Percentiles rank a stretch among this genome's conserved stretches.
Conservation (phyloP, 2,329 filamentous ascomycete species). For the Capronia coronata region DNA sequence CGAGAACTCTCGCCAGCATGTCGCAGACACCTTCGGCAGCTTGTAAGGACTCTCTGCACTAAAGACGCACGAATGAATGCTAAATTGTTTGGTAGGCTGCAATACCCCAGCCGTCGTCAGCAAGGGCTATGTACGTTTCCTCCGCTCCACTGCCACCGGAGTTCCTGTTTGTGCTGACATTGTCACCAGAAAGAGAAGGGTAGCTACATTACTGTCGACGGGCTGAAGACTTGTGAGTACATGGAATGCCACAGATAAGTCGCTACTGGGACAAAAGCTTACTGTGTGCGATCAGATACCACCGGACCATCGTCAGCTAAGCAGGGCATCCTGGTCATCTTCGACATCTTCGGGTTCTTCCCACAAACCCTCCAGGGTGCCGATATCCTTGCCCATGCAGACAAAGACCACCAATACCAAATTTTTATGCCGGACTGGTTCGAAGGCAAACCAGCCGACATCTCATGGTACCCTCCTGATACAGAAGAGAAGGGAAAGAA, state of each 20-base stretch:
- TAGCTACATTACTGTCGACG: slow-evolving; percentile 53
- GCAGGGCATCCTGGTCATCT: slow-evolving; percentile 53
- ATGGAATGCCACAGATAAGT: not conserved
- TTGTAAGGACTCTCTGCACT: not conserved
- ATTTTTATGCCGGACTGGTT: slow-evolving; percentile 94
- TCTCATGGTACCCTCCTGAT: slow-evolving; percentile 55
- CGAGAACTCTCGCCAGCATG: slow-evolving; percentile 22
- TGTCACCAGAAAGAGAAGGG: slow-evolving; percentile 41
- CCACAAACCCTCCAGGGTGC: slow-evolving; percentile 57
- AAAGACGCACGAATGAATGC: not conserved
- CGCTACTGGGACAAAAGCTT: slow-evolving; percentile 8
- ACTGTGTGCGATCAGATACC: slow-evolving; percentile 38
- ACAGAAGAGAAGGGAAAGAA: slow-evolving; percentile 56
- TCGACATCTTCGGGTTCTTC: slow-evolving; percentile 55
- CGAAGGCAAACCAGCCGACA: slow-evolving; percentile 62
- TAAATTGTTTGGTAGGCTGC: slow-evolving; percentile 8
- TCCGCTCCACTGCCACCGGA: not conserved
- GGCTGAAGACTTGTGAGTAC: slow-evolving; percentile 54
- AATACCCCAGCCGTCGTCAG: slow-evolving; percentile 22
- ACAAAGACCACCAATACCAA: slow-evolving; percentile 67
- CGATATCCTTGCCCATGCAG: slow-evolving; percentile 54
- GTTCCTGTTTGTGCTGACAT: not conserved
- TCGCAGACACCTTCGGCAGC: slow-evolving; percentile 15
- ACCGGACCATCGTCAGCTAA: slow-evolving; percentile 53
- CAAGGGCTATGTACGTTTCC: slow-evolving; percentile 15